These are phyloP conservation scores for Aureobasidium sp. DNA, from an alignment of 2,329 filamentous ascomycete genomes.

Conservation along the genomic window DNA sequence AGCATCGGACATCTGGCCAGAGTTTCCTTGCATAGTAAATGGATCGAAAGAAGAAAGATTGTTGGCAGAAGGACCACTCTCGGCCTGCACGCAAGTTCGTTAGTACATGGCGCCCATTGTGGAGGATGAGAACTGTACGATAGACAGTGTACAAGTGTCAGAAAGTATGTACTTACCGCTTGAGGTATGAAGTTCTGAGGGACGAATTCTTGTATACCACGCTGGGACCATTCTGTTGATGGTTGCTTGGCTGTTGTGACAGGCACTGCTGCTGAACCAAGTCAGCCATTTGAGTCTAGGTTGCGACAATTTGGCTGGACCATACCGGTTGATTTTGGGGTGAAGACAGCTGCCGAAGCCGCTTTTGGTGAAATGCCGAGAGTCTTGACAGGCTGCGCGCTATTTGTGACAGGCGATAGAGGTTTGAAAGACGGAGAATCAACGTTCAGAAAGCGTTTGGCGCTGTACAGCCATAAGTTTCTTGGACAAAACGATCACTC, in stretches of 20 bases:
- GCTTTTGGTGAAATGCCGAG: slow-evolving; percentile 79
- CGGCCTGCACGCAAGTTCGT: slow-evolving; percentile 13
- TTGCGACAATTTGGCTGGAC: background rate
- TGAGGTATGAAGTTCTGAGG: slow-evolving; percentile 48
- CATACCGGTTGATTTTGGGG: slow-evolving; percentile 48
- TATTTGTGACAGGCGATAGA: slow-evolving; percentile 41
- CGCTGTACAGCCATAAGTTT: background rate
- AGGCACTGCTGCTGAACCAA: slow-evolving; percentile 33
- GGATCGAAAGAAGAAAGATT: slow-evolving; percentile 34
- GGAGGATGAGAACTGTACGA: background rate
- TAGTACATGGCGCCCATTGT: background rate
- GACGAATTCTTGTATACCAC: slow-evolving; percentile 44
- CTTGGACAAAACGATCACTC: background rate
- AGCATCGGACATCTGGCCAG: slow-evolving; percentile 10
- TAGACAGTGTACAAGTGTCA: background rate
- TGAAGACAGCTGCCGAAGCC: slow-evolving; percentile 81
- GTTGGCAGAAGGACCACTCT: slow-evolving; percentile 26
- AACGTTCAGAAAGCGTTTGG: slow-evolving; percentile 56
- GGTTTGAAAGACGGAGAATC: slow-evolving; percentile 95
- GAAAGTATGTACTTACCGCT: background rate
- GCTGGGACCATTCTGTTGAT: slow-evolving; percentile 39
- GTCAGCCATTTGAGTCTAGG: slow-evolving; percentile 11
- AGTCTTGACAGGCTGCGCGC: slow-evolving; percentile 49
- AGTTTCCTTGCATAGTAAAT: slow-evolving; percentile 30
- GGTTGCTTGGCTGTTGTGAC: slow-evolving; percentile 38